Evolutionary conservation across 1,284 basidiomycete genomes (phyloP), one percentile per base, ranked within the genome.

Genomic region (Trametes hirsuta): DNA sequence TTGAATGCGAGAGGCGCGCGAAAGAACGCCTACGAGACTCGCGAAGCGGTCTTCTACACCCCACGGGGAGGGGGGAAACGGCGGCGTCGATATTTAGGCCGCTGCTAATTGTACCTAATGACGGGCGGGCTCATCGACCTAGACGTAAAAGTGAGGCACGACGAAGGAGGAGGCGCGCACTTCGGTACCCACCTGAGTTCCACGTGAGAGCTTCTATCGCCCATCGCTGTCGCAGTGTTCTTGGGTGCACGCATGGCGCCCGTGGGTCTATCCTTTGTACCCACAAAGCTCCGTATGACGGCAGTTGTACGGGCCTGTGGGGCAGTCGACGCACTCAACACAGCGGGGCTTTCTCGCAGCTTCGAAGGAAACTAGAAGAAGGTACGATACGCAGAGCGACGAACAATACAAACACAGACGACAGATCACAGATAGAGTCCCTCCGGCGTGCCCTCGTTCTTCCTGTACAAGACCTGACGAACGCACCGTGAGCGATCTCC

Each of bases 361-460:
- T 18, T 10, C 35, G 30, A 21, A 25, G 15, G n/a, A 44, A 37
- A 62, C 58, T 62, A 62, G 53, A 50, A 21, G 36, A 40, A 36
- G 47, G 53, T 65, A 65, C 39, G 45, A 63, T 65, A 65, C 55
- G 54, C 49, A 58, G 51, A 48, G 47, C 62, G 52, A 65, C 47
- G 47, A 44, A 51, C 42, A 41, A 35, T 44, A 55, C 61, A 55
- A 55, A 44, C 45, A 55, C 59, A 56, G 24, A 58, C 63, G 49
- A 67, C 57, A 67, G 49, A 73, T 72, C 79, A 92, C 76, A 93
- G 76, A 74, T 93, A 93, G 61, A 93, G 79, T 57, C 91, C 91
- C 71, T 93, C 91, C 11, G 91, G 91, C 45, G 93, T 94, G 65
- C 94, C 94, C 79, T 97, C 94, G 75, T 95, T 95, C 86, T 96